Percentiles rank a stretch among this genome's conserved stretches.
These are phyloP conservation scores for Paraphaeosphaeria minitans DNA, from an alignment of 2,329 filamentous ascomycete species.

Conservation along the genomic window DNA sequence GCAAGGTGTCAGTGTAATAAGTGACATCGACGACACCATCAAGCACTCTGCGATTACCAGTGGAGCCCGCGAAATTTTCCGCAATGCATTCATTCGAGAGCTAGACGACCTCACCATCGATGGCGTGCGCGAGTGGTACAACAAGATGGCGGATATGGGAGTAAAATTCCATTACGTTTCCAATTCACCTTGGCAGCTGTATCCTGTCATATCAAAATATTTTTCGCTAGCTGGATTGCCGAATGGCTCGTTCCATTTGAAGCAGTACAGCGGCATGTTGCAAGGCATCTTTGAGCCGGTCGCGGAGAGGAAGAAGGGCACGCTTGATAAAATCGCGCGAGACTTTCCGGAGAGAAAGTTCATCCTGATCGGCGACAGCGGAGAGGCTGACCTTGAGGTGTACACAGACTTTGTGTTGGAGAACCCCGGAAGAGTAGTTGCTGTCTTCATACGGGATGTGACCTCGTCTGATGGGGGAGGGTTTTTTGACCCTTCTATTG, in stretches of 20 bases:
- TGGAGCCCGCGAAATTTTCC: conserved; percentile 91
- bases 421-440: conserved; percentile 81
- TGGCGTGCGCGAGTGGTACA: conserved; percentile 91
- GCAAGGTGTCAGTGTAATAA: conserved; percentile 86
- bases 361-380: conserved; percentile 90
- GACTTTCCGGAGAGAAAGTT: conserved; percentile 93
- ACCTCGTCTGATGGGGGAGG: conserved; percentile 75
- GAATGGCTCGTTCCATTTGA: conserved; percentile 88
- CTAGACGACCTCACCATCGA: conserved; percentile 80
- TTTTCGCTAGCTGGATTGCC: conserved; percentile 82
- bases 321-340: conserved; percentile 79
- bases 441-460: conserved; percentile 93
- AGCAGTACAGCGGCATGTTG: conserved; percentile 95
- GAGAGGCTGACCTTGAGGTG: conserved; percentile 94
- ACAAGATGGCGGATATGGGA: conserved; percentile 73
- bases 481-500: conserved; percentile 75
- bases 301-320: conserved; percentile 89
- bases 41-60: conserved; percentile 90
- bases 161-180: conserved; percentile 96
- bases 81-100: conserved; percentile 92
- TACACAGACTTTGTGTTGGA: conserved; percentile 91
- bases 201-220: conserved; percentile 83
- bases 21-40: conserved; percentile 96
- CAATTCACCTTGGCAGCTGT: conserved; percentile 99
- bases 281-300: conserved; percentile 98